Evolutionary conservation across 441 rosid species (phyloP), one percentile per base, ranked within the genome.

Genomic region (Erysimum cheiri): DNA sequence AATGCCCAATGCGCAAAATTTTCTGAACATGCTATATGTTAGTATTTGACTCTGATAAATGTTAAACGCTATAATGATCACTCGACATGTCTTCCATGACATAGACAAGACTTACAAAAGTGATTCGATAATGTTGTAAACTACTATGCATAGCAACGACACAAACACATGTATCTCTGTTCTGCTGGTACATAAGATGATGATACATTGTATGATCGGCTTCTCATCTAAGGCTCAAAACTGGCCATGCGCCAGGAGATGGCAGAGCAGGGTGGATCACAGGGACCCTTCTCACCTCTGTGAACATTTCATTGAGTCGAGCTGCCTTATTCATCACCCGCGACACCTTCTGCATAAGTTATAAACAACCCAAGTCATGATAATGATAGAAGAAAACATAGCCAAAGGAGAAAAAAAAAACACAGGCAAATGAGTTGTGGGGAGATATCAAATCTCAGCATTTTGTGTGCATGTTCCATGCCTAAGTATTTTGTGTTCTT

Each of bases 301-400:
- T 87, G 61, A 91, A 88, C 1, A 94, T 91, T 80, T 88, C 91
- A 5, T 91, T 91, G 24, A 88, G 93, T 43, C 87, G 85, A 28
- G 88, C 87, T 43, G 89, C 85, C 10, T 85, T 89, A 44, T 81
- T 85, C 85, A 55, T 83, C 61, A 87, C 83, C 73, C 79, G 89
- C 40, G 89, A 84, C 8, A 32, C 28, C 67, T 62, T 62, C 67
- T 44, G 15, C 31, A 46, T 1, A 43, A 24, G 14, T 60, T 13
- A 43, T 43, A 60, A 60, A 26, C 36, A 60, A 41, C 37, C 15
- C 17, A 6, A 57, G 13, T 47, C 13, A 1, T 8, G 28, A 46
- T 8, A 46, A 17, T 44, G 2, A 44, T 7, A 6, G 24, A 44
- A 15, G 24, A 15, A 15, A 15, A 7, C 24, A 41, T 29, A 29